A percentile compares a stretch with the other conserved stretches of the same genome.
Evolutionary conservation across 768 basidiomycete species (phyloP).

Genomic region (Panellus pusillus): DNA sequence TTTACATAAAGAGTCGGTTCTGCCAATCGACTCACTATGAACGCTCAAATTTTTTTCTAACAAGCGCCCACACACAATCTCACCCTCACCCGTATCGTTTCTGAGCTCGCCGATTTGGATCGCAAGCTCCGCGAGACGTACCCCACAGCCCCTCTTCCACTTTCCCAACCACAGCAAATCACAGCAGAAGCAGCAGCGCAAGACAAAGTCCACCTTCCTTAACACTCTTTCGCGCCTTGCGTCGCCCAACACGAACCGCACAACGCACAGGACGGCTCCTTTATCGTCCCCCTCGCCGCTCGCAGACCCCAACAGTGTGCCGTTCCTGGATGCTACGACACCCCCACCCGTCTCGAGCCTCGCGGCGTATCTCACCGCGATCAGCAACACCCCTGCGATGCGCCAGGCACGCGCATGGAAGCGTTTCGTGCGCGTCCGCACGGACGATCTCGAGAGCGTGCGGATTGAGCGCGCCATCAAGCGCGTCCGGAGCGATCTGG

Average conservation of each 20-base stretch:
- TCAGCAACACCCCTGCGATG: slow-evolving; percentile 67
- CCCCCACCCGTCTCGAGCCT: slow-evolving; percentile 43
- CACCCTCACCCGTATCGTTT: slow-evolving; percentile 76
- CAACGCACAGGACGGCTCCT: slow-evolving; percentile 22
- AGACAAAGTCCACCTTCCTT: slow-evolving; percentile 67
- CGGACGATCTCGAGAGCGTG: slow-evolving; percentile 85
- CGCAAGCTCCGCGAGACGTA: slow-evolving; percentile 70
- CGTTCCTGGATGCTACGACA: slow-evolving; percentile 45
- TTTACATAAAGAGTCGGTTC: slow-evolving; percentile 89
- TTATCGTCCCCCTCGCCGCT: slow-evolving; percentile 33
- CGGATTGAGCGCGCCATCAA: slow-evolving; percentile 87
- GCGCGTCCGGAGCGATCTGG: slow-evolving; percentile 82
- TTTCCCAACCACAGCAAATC: slow-evolving; percentile 58
- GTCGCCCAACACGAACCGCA: slow-evolving; percentile 63
- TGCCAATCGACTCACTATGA: slow-evolving; percentile 9
- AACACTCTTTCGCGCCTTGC: slow-evolving; percentile 84
- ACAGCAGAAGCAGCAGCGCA: slow-evolving; percentile 59
- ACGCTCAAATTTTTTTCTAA: slow-evolving; percentile 26
- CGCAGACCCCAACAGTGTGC: slow-evolving; percentile 48
- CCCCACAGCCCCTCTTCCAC: slow-evolving; percentile 57
- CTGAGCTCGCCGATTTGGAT: slow-evolving; percentile 84
- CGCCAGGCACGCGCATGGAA: slow-evolving; percentile 76
- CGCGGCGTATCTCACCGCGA: slow-evolving; percentile 78
- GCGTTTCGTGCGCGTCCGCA: slow-evolving; percentile 81
- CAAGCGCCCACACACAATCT: slow-evolving; percentile 88